Evolutionary conservation across 2,329 filamentous ascomycete genomes (phyloP), one percentile per base, ranked within the genome.

Genomic region (Plenodomus biglobosus): DNA sequence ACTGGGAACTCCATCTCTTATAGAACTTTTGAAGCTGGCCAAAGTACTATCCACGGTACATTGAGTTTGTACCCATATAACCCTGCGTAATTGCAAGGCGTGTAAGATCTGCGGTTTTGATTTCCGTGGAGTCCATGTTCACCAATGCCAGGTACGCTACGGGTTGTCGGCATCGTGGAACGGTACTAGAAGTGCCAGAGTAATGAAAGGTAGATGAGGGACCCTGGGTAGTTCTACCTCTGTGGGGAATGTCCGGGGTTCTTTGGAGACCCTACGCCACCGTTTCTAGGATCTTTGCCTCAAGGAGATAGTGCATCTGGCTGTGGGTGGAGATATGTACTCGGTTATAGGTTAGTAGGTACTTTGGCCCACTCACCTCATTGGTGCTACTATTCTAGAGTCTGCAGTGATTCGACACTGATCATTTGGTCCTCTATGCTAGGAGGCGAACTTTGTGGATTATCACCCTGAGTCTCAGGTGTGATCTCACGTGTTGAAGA

Each of bases 141-240:
- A 55, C 58, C 59, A 65, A 68, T 66, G 36, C 52, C 53, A 52
- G 41, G 47, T 44, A 42, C 50, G 49, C 48, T 55, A 61, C 68
- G 67, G 68, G 52, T 65, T 56, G 38, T 66, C 67, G 68, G 67
- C 59, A 68, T 42, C 36, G 52, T 45, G 50, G 48, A 55, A 51
- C 44, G 40, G 24, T 48, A 46, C 58, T 52, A 51, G 40, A 52
- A 55, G 58, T 50, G 39, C 54, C 52, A 55, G 32, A 48, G 51
- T 62, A 64, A 68, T 71, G 66, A 68, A 64, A 36, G 38, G 49
- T 68, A 71, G 56, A 71, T 69, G 68, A 70, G 62, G 56, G 50
- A 35, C 48, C 22, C 46, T 36, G 39, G 35, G 50, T 45, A 41
- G 24, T 42, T 55, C 38, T 54, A 57, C 51, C 48, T 56, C 53